Evolutionary conservation across 768 basidiomycete genomes (phyloP), one percentile per base, ranked within the genome.

Genomic region (Tylopilus balloui): DNA sequence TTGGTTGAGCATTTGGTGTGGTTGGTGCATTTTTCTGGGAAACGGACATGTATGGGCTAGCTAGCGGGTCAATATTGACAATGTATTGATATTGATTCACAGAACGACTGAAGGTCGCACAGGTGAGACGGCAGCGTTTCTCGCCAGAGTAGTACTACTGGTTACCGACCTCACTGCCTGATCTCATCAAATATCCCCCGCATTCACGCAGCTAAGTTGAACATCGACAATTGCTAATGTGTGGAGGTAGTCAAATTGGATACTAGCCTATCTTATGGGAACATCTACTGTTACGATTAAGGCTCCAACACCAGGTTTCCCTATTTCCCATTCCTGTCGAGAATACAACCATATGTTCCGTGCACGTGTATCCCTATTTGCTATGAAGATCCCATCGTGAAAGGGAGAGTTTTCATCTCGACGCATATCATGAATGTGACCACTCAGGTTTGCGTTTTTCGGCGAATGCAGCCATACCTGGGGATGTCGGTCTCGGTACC

Each of bases 391-490:
- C 24, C 24, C n/a, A n/a, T n/a, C n/a, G n/a, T n/a, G n/a, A n/a
- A 25, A 25, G 24, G 8, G 4, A 25, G 4, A 8, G 24, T 8
- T 25, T 28, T 34, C 14, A n/a, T n/a, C 20, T 17, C 8, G 15
- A 23, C 23, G 19, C 32, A 32, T 4, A 31, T 65, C 38, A 67
- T 12, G 65, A 63, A 51, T 94, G 78, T 25, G 82, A 83, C 72
- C 92, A 99, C 20, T 79, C 76, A 14, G 95, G 73, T 70, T 88
- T 88, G 64, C 95, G 79, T 76, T 97, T 99, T 70, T 96, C 90
- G 10, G 84, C 83, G 61, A 99, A 98, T 19, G 95, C 95, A 20
- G 75, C 66, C 95, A 98, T 99, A 17, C 95, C 94, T 95, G 56
- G 37, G 21, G 23, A 50, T 38, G 31, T 57, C 21, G 41, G 35